These are phyloP conservation scores for Petasospora fabianii DNA, from an alignment of 1,139 yeast genomes.

Conservation along the genomic window DNA sequence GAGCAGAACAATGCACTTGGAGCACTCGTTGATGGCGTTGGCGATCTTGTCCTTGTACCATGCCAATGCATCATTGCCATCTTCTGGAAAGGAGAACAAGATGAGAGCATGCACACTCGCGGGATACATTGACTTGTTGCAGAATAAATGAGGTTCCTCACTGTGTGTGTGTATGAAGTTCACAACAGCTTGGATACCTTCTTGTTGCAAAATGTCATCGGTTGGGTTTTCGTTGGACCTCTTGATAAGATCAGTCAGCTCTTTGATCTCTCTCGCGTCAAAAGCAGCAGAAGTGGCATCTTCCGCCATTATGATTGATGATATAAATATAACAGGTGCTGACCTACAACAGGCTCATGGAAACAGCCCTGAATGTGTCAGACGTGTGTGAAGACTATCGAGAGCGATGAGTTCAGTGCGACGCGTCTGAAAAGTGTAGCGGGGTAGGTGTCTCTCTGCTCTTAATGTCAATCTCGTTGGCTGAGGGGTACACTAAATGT, in stretches of 20 bases:
- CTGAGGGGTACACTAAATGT: too few species aligned
- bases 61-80: slow-evolving; percentile 35
- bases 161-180: slow-evolving; percentile 20
- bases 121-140: slow-evolving; percentile 46
- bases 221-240: slow-evolving; percentile 29
- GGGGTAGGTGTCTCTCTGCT: too few species aligned
- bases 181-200: slow-evolving; percentile 30
- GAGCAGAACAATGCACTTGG: slow-evolving; percentile 48
- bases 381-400: too few species aligned
- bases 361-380: too few species aligned
- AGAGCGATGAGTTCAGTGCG: too few species aligned
- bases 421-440: too few species aligned
- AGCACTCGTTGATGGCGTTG: slow-evolving; percentile 42
- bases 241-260: slow-evolving; percentile 25
- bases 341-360: too few species aligned
- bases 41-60: slow-evolving; percentile 42
- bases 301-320: not conserved
- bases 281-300: not conserved
- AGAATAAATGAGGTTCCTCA: slow-evolving; percentile 46
- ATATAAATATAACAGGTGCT: too few species aligned
- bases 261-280: slow-evolving; percentile 1
- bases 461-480: too few species aligned
- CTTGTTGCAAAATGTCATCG: slow-evolving; percentile 31
- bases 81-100: slow-evolving; percentile 53
- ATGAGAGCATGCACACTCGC: slow-evolving; percentile 52